These are phyloP conservation scores for Guadua angustifolia DNA, from an alignment of 176 grass and related monocot genomes.

Conservation along the genomic window DNA sequence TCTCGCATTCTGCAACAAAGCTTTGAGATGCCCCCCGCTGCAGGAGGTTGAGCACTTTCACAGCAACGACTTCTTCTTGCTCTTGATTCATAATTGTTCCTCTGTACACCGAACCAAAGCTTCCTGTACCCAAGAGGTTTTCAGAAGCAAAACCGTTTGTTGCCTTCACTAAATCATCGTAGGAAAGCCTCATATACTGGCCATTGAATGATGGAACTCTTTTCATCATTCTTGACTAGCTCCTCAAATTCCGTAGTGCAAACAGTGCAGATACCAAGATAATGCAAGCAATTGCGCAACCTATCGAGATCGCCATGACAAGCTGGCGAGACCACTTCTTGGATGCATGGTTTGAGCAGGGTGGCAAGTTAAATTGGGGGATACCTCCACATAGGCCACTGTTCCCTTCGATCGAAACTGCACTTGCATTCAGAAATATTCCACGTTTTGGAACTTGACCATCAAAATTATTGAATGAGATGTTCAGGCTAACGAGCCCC, in stretches of 20 bases:
- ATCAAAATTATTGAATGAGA: slow-evolving; percentile 63
- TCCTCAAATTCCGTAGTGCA: neutral
- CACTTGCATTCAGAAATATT: slow-evolving; percentile 47
- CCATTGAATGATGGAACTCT: neutral
- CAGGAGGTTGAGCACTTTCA: slow-evolving; percentile 35
- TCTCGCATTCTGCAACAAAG: slow-evolving; percentile 38
- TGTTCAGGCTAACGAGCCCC: slow-evolving; percentile 30
- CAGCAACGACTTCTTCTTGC: neutral
- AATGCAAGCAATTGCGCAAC: neutral
- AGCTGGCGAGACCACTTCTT: neutral
- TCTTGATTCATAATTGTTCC: neutral
- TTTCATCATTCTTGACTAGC: neutral
- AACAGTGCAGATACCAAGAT: slow-evolving; percentile 1
- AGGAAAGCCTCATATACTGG: slow-evolving; percentile 8
- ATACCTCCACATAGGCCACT: slow-evolving; percentile 50
- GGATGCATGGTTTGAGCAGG: neutral
- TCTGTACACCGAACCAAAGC: slow-evolving; percentile 37
- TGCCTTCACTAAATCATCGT: slow-evolving; percentile 30
- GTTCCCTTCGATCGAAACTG: slow-evolving; percentile 40
- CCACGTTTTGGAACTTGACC: slow-evolving; percentile 41
- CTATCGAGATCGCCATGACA: neutral
- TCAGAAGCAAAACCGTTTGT: slow-evolving; percentile 26
- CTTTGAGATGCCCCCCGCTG: slow-evolving; percentile 33
- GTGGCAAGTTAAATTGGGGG: slow-evolving; percentile 24
- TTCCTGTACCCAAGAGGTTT: slow-evolving; percentile 34